Evolutionary conservation across 345 rosid genomes (phyloP), one percentile per base, ranked within the genome.

Genomic region (Luvunga scandens): DNA sequence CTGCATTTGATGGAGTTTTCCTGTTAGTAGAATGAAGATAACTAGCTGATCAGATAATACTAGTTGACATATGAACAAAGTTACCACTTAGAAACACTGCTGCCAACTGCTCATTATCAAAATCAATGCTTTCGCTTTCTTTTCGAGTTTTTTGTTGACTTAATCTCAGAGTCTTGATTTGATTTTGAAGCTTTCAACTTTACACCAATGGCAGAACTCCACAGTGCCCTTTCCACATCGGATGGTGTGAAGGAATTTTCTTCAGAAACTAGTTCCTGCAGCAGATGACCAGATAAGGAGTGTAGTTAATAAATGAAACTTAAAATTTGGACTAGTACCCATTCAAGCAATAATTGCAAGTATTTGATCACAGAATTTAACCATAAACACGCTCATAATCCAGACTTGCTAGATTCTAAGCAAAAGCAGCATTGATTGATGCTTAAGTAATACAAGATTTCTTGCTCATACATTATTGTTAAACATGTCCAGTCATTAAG

Each of bases 221-320:
- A 92, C 63, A 93, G 79, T 59, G 96, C 93, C 83, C 93, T 90
- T 86, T 95, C 99, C 42, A 93, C 84, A 77, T 92, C 98, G 8
- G 97, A 88, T 66, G 95, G 86, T 7, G 92, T 90, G 87, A 88
- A 87, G 77, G 82, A 69, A 25, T 88, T 89, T 72, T 77, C 92
- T 75, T 87, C 72, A 24, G 83, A 55, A 83, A 89, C 90, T 78
- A 92, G 79, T 39, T 92, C 98, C 97, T 91, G 86, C 68, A 86
- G 76, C 57, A 77, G 59, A 83, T 55, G 6, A 60, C 45, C 75
- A 38, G 10, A 72, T 18, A 34, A 64, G 9, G 33, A 24, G 28
- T 16, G 27, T 12, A 27, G 22, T 33, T 25, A 61, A 36, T 16
- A 1, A 21, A 14, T 4, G 67, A 21, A 72, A 79, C 63, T 63